These are phyloP conservation scores for Vaccinium macrocarpon DNA, from an alignment of 148 eudicot genomes.

Conservation along the genomic window DNA sequence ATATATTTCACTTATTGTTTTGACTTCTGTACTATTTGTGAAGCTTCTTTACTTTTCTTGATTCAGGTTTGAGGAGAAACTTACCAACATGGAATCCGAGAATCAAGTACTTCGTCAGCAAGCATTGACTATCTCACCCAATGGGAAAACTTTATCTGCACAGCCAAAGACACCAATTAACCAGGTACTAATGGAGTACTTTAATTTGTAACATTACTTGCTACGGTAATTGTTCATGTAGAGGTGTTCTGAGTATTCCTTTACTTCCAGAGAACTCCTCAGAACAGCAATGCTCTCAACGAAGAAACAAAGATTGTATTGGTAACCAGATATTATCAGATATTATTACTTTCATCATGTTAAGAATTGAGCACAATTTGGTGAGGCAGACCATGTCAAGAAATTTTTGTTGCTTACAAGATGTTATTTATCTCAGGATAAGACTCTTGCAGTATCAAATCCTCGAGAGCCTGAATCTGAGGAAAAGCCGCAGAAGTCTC, in stretches of 20 bases:
- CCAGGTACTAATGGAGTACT: slow-evolving; percentile 39
- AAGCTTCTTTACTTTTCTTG: slow-evolving; percentile 6
- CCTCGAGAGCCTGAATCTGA: slow-evolving; percentile 65
- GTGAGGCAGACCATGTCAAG: not conserved
- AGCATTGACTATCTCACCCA: slow-evolving; percentile 90
- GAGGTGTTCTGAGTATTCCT: slow-evolving; percentile 20
- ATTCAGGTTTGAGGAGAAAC: slow-evolving; percentile 87
- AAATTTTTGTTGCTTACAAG: slow-evolving; percentile 8
- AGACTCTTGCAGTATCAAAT: slow-evolving; percentile 38
- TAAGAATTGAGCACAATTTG: not conserved
- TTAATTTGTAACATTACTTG: not conserved
- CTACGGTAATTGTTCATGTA: slow-evolving; percentile 11
- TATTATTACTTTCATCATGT: not conserved
- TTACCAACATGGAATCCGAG: slow-evolving; percentile 79
- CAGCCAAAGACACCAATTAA: slow-evolving; percentile 66
- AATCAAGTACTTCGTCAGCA: slow-evolving; percentile 97
- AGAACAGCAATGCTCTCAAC: slow-evolving; percentile 60
- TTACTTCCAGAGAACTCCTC: slow-evolving; percentile 78
- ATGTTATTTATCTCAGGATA: slow-evolving; percentile 41
- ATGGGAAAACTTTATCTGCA: slow-evolving; percentile 55
- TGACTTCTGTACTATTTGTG: not conserved
- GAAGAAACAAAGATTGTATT: slow-evolving; percentile 51
- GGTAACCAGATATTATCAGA: slow-evolving; percentile 35
- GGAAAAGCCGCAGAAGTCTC: slow-evolving; percentile 87
- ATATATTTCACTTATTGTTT: slow-evolving; percentile 5